These are phyloP conservation scores for Hemisphaericaspora lyxosophila DNA, from an alignment of 1,139 yeast genomes.

Conservation along the genomic window DNA sequence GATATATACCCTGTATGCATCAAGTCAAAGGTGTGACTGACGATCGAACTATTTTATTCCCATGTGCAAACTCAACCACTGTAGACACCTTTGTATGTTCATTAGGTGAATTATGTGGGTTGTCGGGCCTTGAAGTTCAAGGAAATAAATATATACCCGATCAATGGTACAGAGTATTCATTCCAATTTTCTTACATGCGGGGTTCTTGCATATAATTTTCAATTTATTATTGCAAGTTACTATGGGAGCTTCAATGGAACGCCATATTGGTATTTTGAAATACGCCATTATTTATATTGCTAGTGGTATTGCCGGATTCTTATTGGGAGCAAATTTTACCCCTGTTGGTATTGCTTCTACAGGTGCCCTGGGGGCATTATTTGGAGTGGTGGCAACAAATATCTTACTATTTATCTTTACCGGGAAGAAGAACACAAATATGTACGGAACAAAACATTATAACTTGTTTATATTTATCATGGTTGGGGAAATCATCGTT, in stretches of 20 bases:
- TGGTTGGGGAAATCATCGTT: slow-evolving; percentile 57
- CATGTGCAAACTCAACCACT: slow-evolving; percentile 71
- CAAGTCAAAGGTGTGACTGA: slow-evolving; percentile 51
- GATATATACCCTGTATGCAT: slow-evolving; percentile 75
- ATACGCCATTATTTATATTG: slow-evolving; percentile 56
- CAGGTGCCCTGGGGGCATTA: slow-evolving; percentile 76
- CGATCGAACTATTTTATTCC: slow-evolving; percentile 48
- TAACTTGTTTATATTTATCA: slow-evolving; percentile 43
- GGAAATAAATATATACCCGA: slow-evolving; percentile 41
- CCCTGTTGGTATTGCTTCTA: slow-evolving; percentile 66
- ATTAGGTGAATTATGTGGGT: slow-evolving; percentile 61
- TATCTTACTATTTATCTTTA: slow-evolving; percentile 54
- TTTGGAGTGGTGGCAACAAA: slow-evolving; percentile 71
- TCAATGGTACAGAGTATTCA: slow-evolving; percentile 71
- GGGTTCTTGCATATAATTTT: slow-evolving; percentile 70
- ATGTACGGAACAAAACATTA: slow-evolving; percentile 45
- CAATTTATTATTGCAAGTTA: slow-evolving; percentile 60
- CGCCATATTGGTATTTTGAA: slow-evolving; percentile 56
- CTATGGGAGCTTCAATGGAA: slow-evolving; percentile 66
- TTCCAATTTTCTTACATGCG: slow-evolving; percentile 76
- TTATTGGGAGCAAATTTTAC: slow-evolving; percentile 71
- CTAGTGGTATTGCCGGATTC: slow-evolving; percentile 68
- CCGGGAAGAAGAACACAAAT: slow-evolving; percentile 51
- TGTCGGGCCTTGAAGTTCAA: slow-evolving; percentile 44
- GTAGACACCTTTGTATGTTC: slow-evolving; percentile 55